A percentile compares a stretch with the other conserved stretches of the same genome.
phyloP scores from a whole-genome alignment of 352 stramenopile genomes.

The Globisporangium acanthophoron region DNA sequence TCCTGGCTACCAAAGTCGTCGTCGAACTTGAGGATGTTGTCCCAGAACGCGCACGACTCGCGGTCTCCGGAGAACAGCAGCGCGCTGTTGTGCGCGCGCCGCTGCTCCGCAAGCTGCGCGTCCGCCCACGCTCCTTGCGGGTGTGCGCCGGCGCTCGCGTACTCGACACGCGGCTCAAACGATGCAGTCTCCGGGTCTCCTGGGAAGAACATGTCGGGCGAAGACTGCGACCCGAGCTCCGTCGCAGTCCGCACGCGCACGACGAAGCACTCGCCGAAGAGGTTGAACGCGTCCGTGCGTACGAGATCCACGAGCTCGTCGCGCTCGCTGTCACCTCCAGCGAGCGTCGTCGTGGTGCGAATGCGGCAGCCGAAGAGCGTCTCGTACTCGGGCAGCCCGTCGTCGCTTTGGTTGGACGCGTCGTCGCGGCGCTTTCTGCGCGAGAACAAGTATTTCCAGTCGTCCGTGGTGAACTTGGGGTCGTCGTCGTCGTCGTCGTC shows the following conservation, averaged over 20 bases:
- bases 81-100: neutral
- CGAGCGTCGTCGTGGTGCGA: neutral
- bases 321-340: neutral
- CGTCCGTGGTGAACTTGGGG: neutral
- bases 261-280: constrained; percentile 20
- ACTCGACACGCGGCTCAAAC: constrained; percentile 2
- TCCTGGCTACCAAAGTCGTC: neutral
- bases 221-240: neutral
- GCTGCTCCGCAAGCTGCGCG: neutral
- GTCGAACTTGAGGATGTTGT: constrained; percentile 8
- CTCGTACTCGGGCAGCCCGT: neutral
- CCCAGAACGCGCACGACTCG: constrained; percentile 14
- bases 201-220: neutral
- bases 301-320: constrained; percentile 11
- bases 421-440: neutral
- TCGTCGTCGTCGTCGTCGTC: neutral
- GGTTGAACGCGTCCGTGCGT: constrained; percentile 11
- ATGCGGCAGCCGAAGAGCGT: constrained; percentile 15
- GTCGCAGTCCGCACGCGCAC: constrained; percentile 5
- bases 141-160: neutral
- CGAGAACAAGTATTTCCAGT: constrained; percentile 10
- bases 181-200: neutral
- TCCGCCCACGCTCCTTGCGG: neutral
- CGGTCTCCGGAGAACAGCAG: constrained; percentile 8
- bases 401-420: neutral